phyloP scores from a whole-genome alignment of 768 basidiomycete species.

The Pisolithus marmoratus region DNA sequence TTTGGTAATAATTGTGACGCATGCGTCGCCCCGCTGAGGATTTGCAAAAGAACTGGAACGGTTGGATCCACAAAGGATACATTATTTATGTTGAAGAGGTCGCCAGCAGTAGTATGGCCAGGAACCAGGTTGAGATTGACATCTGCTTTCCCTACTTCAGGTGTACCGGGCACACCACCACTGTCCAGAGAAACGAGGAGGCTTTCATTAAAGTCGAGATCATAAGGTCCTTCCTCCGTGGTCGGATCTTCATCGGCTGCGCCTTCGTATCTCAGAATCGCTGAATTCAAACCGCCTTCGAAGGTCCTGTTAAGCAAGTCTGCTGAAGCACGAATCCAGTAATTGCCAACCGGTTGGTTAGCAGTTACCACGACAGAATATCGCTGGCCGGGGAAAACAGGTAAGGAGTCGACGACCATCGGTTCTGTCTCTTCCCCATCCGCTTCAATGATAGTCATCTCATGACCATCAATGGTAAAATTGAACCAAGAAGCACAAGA shows the following conservation, averaged over 20 bases:
- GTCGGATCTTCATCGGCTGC: conserved; percentile 32
- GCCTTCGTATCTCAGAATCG: conserved; percentile 37
- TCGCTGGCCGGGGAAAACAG: conserved; percentile 45
- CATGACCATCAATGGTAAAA: conserved; percentile 42
- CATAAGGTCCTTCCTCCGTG: conserved; percentile 13
- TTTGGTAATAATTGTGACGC: conserved; percentile 34
- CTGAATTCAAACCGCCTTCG: conserved; percentile 31
- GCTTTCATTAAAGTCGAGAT: conserved; percentile 29
- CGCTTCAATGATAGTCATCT: conserved; percentile 41
- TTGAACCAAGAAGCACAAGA: conserved; percentile 39
- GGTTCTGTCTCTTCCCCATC: conserved; percentile 38
- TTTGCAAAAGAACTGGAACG: conserved; percentile 39
- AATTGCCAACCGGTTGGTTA: conserved; percentile 30
- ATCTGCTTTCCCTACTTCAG: conserved; percentile 35
- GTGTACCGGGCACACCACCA: conserved; percentile 25
- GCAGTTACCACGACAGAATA: conserved; percentile 41
- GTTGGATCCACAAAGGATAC: conserved; percentile 27
- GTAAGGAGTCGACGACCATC: conserved; percentile 34
- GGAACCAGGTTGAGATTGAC: conserved; percentile 32
- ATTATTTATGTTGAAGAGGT: conserved; percentile 28
- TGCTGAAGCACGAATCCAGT: conserved; percentile 35
- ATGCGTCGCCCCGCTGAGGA: conserved; percentile 31
- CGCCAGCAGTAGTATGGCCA: conserved; percentile 18
- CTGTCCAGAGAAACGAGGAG: conserved; percentile 28
- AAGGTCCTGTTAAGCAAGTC: conserved; percentile 13